Conservation (phyloP, 2,329 filamentous ascomycete species). For the Zarea fungicola region DNA sequence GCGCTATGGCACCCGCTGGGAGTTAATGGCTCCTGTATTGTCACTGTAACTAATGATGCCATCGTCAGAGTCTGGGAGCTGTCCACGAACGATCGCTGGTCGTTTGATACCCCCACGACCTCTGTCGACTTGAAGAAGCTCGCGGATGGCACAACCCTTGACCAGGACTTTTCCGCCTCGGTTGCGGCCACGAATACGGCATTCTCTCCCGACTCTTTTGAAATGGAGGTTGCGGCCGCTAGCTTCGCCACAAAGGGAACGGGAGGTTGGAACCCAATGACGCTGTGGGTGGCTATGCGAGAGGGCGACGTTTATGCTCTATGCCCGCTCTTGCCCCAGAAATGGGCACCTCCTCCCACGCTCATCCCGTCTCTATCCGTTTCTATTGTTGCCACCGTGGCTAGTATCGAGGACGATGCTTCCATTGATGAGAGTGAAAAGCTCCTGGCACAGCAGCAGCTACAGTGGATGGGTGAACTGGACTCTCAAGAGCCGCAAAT, state of each 20-base stretch:
- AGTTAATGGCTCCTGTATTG: slow-evolving; percentile 71
- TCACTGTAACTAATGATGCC: slow-evolving; percentile 85
- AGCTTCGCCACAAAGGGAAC: slow-evolving; percentile 64
- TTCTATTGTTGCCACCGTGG: slow-evolving; percentile 71
- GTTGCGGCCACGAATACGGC: slow-evolving; percentile 68
- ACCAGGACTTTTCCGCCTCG: slow-evolving; percentile 79
- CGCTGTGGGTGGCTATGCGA: slow-evolving; percentile 92
- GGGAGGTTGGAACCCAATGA: slow-evolving; percentile 94
- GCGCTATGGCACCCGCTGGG: slow-evolving; percentile 91
- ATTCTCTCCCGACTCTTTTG: slow-evolving; percentile 83
- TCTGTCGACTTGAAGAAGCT: slow-evolving; percentile 87
- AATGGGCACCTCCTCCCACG: slow-evolving; percentile 73
- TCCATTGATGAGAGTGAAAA: slow-evolving; percentile 47
- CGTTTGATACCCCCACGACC: slow-evolving; percentile 77
- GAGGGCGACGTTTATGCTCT: slow-evolving; percentile 91
- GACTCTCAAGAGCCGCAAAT: slow-evolving; percentile 57
- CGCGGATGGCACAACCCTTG: slow-evolving; percentile 72
- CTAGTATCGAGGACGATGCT: slow-evolving; percentile 55
- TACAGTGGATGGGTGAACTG: slow-evolving; percentile 63
- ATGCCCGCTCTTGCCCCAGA: slow-evolving; percentile 80
- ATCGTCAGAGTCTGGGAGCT: slow-evolving; percentile 89
- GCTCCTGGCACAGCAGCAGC: slow-evolving; percentile 57
- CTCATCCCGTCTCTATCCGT: slow-evolving; percentile 78
- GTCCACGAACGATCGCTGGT: slow-evolving; percentile 75
- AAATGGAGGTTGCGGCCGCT: slow-evolving; percentile 90